Evolutionary conservation across 2,329 filamentous ascomycete species (phyloP).

Genomic region (Alternaria conjuncta): DNA sequence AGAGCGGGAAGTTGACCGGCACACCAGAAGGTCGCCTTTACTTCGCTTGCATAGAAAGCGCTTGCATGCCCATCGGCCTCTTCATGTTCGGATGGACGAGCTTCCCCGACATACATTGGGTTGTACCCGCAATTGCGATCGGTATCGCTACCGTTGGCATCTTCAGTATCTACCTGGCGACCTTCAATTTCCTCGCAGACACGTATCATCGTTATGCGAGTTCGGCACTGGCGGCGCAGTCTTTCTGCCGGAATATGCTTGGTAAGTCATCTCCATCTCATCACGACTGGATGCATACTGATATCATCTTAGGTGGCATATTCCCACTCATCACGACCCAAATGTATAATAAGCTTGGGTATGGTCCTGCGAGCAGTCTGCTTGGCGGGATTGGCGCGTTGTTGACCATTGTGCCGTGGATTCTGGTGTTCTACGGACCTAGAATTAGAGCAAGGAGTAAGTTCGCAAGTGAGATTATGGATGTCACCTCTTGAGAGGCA

Average conservation of each 20-base stretch:
- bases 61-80: constrained; percentile 77
- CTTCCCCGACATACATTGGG: constrained; percentile 69
- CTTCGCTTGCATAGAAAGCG: constrained; percentile 78
- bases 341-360: constrained; percentile 76
- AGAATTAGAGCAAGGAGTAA: constrained; percentile 76
- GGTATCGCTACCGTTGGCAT: constrained; percentile 82
- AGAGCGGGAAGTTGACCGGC: constrained; percentile 46
- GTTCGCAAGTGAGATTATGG: constrained; percentile 64
- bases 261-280: constrained; percentile 45
- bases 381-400: constrained; percentile 72
- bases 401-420: constrained; percentile 85
- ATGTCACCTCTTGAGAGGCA: constrained; percentile 9
- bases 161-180: constrained; percentile 76
- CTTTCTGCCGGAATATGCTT: constrained; percentile 83
- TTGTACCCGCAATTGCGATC: constrained; percentile 72
- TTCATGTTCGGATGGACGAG: constrained; percentile 82
- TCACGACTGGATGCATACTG: not conserved
- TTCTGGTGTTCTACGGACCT: constrained; percentile 79
- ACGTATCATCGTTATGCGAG: constrained; percentile 85
- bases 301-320: constrained; percentile 59
- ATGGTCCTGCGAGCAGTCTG: constrained; percentile 73
- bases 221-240: constrained; percentile 85
- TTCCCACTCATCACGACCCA: constrained; percentile 79
- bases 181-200: constrained; percentile 93
- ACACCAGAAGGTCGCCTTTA: constrained; percentile 80